A percentile compares a stretch with the other conserved stretches of the same genome.
phyloP scores from a whole-genome alignment of 2,329 filamentous ascomycete genomes.

The Ramichloridium luteum region DNA sequence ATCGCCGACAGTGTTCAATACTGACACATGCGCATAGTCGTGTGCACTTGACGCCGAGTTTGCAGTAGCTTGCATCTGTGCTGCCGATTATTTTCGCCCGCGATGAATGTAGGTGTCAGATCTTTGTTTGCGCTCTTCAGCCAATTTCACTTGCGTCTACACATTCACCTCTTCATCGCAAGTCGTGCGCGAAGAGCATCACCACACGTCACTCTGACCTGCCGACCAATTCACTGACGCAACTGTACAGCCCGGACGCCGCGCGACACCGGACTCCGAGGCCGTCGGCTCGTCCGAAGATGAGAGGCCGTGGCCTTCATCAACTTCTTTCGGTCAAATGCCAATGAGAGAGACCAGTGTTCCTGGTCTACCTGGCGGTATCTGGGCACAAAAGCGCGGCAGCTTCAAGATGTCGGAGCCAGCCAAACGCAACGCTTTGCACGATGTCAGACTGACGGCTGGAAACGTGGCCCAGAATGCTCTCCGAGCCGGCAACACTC shows the following conservation, averaged over 20 bases:
- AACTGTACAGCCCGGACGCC: too few species aligned
- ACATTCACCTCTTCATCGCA: too few species aligned
- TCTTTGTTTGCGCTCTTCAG: too few species aligned
- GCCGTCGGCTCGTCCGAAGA: constrained; percentile 90
- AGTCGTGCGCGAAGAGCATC: constrained; percentile 65
- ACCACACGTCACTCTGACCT: too few species aligned
- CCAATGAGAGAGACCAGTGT: constrained; percentile 20
- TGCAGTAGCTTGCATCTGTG: too few species aligned
- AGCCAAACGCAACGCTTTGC: constrained; percentile 17
- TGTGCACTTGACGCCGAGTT: too few species aligned
- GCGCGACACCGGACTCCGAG: constrained; percentile 91
- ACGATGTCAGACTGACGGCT: constrained; percentile 6
- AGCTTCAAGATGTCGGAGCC: constrained; percentile 23
- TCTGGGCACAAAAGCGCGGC: constrained; percentile 20
- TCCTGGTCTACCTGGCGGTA: constrained; percentile 32
- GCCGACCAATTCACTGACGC: too few species aligned
- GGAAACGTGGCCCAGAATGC: constrained; percentile 5
- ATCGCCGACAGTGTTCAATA: too few species aligned
- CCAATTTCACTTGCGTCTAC: too few species aligned
- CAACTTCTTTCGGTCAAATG: constrained; percentile 44
- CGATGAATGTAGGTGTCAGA: too few species aligned
- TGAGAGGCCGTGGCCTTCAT: constrained; percentile 43
- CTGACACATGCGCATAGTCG: too few species aligned
- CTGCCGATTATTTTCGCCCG: too few species aligned
- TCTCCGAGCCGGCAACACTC: constrained; percentile 25